Evolutionary conservation across 2,329 filamentous ascomycete genomes (phyloP).

Genomic region (Aschersonia sp.): DNA sequence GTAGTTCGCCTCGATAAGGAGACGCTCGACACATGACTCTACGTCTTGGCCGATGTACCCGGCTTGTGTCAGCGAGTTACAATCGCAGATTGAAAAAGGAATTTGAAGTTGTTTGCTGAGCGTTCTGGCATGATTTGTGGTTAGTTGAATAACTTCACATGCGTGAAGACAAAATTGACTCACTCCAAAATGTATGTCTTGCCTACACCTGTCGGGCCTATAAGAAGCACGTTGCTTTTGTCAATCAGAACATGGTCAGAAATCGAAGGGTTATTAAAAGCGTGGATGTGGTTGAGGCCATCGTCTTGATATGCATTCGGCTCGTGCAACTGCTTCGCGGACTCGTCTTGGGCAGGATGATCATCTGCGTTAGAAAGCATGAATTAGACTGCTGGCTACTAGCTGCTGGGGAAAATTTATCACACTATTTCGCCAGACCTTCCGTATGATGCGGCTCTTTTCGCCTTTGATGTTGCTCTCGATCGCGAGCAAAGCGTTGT

Average conservation of each 20-base stretch:
- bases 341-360: slow-evolving; percentile 36
- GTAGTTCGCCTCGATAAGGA: slow-evolving; percentile 83
- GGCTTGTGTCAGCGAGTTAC: slow-evolving; percentile 89
- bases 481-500: slow-evolving; percentile 57
- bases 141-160: background rate
- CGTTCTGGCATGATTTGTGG: slow-evolving; percentile 43
- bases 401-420: background rate
- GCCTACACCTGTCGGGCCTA: slow-evolving; percentile 87
- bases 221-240: slow-evolving; percentile 85
- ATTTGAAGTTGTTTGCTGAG: slow-evolving; percentile 87
- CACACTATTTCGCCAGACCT: slow-evolving; percentile 35
- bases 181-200: slow-evolving; percentile 86
- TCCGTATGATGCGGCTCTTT: slow-evolving; percentile 61
- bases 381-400: background rate
- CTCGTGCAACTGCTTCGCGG: slow-evolving; percentile 26
- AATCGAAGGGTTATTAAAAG: slow-evolving; percentile 28
- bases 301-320: slow-evolving; percentile 14
- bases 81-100: slow-evolving; percentile 90
- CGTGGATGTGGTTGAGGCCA: slow-evolving; percentile 28
- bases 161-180: slow-evolving; percentile 9
- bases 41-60: slow-evolving; percentile 97
- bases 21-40: slow-evolving; percentile 84
- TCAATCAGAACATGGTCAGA: slow-evolving; percentile 58
- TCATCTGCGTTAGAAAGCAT: slow-evolving; percentile 30
- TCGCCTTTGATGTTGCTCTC: slow-evolving; percentile 37